Evolutionary conservation across 345 rosid species (phyloP), one percentile per base, ranked within the genome.

Genomic region (Dipteronia sinensis): DNA sequence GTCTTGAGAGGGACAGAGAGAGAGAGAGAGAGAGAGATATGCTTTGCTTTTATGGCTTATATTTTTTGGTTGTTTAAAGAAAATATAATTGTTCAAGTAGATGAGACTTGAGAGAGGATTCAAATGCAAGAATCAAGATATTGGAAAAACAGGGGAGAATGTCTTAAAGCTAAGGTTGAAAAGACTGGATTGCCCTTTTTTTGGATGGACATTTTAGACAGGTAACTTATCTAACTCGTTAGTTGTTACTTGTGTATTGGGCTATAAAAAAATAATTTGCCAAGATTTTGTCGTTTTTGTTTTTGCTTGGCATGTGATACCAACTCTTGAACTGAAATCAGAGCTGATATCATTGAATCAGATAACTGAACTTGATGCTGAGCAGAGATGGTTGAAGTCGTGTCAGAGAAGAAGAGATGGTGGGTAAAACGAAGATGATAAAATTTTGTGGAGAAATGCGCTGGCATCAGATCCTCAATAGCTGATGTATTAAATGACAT

Each of bases 1-100:
- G 25, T 66, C 16, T 68, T 17, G 72, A 44, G 25, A 19, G 46
- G 9, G 55, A 25, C 19, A 34, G 20, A 3, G 72, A 40, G n/a
- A 3, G 68, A 15, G n/a, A 49, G 59, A 10, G 20, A 64, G n/a
- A 68, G 6, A 58, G 76, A 79, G n/a, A n/a, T n/a, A n/a, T 77
- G 73, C 77, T 34, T 68, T 73, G 72, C 72, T 72, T 76, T 67
- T 74, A 17, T n/a, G 0, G 10, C 6, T 55, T 3, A 16, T 40
- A 31, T 31, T 64, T 40, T 19, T 5, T 3, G 11, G 6, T 25
- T 65, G 55, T 27, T 67, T 8, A 1, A 40, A 12, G 29, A 46
- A 58, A 22, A 0, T 64, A 3, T 27, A 7, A 7, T 42, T 7
- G 10, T 10, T 10, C 66, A 59, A 11, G 53, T 19, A 3, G 25